A percentile compares a stretch with the other conserved stretches of the same genome.
phyloP scores from a whole-genome alignment of 257 asterid species.

The Gardenia jasminoides region DNA sequence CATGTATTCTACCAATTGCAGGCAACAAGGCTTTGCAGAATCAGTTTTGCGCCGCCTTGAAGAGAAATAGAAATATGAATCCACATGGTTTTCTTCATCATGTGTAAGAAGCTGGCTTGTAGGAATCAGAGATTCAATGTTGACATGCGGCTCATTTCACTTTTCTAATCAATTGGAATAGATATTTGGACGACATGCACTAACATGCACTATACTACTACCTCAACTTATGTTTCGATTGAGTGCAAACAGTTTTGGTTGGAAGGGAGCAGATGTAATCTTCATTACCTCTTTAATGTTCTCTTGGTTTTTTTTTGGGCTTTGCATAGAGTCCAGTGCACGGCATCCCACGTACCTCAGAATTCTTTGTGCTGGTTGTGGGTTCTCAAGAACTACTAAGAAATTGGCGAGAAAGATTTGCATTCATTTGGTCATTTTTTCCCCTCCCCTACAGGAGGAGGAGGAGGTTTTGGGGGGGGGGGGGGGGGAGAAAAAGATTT shows the following conservation, averaged over 20 bases:
- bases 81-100: neutral
- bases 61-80: constrained; percentile 43
- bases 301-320: too few species aligned
- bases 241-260: neutral
- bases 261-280: neutral
- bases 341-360: too few species aligned
- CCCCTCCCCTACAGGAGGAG: too few species aligned
- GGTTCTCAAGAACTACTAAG: too few species aligned
- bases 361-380: too few species aligned
- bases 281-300: neutral
- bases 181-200: neutral
- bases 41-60: constrained; percentile 67
- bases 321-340: too few species aligned
- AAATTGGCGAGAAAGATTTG: too few species aligned
- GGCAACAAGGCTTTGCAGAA: constrained; percentile 89
- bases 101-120: neutral
- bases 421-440: too few species aligned
- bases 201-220: neutral
- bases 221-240: neutral
- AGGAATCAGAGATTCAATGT: neutral
- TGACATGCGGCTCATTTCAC: neutral
- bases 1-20: constrained; percentile 26
- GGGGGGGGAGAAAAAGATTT: too few species aligned
- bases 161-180: neutral
- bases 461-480: too few species aligned